A percentile compares a stretch with the other conserved stretches of the same genome.
phyloP scores from a whole-genome alignment of 106 monocot species.

The Acorus gramineus region DNA sequence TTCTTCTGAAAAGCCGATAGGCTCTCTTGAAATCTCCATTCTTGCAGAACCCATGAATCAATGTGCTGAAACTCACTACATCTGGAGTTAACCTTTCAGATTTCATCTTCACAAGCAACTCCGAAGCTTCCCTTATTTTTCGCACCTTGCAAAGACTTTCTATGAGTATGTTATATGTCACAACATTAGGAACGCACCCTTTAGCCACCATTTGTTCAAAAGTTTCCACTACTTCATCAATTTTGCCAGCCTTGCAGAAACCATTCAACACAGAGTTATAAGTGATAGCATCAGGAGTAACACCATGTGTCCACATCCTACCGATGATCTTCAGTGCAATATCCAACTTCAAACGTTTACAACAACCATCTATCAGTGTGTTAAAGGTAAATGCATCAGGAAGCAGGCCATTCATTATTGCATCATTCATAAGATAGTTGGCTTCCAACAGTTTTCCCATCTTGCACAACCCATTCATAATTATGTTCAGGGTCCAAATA shows the following conservation, averaged over 20 bases:
- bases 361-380: too few relatives aligned
- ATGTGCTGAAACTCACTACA: slow-evolving; percentile 57
- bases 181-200: slow-evolving; percentile 10
- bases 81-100: slow-evolving; percentile 41
- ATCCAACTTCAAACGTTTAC: too few relatives aligned
- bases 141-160: slow-evolving; percentile 56
- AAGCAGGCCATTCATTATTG: too few relatives aligned
- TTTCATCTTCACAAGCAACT: slow-evolving; percentile 57
- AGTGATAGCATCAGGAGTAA: too few relatives aligned
- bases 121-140: slow-evolving; percentile 49
- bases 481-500: too few relatives aligned
- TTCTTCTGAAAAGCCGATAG: slow-evolving; percentile 38
- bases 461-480: too few relatives aligned
- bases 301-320: too few relatives aligned
- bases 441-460: too few relatives aligned
- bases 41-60: slow-evolving; percentile 54
- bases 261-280: too few relatives aligned
- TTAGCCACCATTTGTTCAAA: slow-evolving; percentile 8
- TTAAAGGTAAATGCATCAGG: too few relatives aligned
- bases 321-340: too few relatives aligned
- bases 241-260: slow-evolving; percentile 24
- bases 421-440: too few relatives aligned
- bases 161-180: slow-evolving; percentile 76
- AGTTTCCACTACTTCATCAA: background rate
- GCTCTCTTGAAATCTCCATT: slow-evolving; percentile 58